Evolutionary conservation across 495 filamentous ascomycete genomes (phyloP).

Genomic region (Chaetomidium leptoderma): DNA sequence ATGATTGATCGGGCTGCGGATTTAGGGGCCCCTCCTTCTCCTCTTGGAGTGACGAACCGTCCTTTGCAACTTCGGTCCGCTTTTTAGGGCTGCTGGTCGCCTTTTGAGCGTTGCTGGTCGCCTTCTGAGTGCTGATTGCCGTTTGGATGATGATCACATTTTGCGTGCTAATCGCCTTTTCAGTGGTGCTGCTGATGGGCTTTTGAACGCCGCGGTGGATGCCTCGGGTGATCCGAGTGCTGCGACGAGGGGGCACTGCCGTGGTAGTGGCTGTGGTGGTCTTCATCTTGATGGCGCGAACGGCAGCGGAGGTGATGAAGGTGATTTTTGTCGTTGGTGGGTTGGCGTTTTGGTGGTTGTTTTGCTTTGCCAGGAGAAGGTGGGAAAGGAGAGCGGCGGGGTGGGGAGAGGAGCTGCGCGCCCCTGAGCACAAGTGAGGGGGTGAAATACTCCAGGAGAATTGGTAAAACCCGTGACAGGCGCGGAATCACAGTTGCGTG

Average conservation of each 20-base stretch:
- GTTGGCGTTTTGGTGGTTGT: background rate
- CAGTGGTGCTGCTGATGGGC: background rate
- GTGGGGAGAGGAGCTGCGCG: background rate
- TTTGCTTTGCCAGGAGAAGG: background rate
- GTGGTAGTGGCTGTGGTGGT: background rate
- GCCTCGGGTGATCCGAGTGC: no score
- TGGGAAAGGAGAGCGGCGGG: background rate
- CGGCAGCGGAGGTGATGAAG: background rate
- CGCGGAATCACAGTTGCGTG: background rate
- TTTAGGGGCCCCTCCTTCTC: background rate
- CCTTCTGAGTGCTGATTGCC: no score
- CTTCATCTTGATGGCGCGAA: slow-evolving; percentile 8
- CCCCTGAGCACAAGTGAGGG: no score
- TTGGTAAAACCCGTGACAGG: background rate
- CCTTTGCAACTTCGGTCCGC: no score
- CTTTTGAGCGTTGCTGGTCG: background rate
- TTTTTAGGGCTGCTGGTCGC: background rate
- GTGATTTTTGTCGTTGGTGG: background rate
- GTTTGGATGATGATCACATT: background rate
- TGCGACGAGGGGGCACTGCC: background rate
- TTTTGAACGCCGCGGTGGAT: no score
- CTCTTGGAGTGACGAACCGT: no score
- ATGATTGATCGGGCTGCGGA: background rate
- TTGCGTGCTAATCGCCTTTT: background rate
- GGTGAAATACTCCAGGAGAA: background rate